Evolutionary conservation across 768 basidiomycete genomes (phyloP), one percentile per base, ranked within the genome.

Genomic region (Trametes cubensis): DNA sequence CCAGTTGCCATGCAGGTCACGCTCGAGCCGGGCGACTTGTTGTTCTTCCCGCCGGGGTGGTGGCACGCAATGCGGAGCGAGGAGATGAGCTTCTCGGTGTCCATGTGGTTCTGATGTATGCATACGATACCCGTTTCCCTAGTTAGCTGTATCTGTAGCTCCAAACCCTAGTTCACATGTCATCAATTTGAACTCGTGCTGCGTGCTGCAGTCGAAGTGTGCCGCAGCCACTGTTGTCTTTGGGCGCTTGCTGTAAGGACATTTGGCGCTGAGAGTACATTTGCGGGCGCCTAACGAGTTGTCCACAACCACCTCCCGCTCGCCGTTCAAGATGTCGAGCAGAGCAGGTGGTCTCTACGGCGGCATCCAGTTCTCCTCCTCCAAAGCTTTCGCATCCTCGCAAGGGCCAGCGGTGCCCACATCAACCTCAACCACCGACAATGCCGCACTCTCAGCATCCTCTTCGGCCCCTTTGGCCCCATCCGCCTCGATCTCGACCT

Each of bases 41-140:
- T 98, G 47, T 90, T 91, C 71, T 88, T 98, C 66, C 96, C 96
- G 20, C 89, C 91, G 4, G 87, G 91, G 28, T 96, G 94, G 94
- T 96, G 94, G 94, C 94, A 96, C 73, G 89, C 88, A 18, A 91
- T 94, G 90, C 84, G 87, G 65, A 88, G 86, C 73, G 91, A 92
- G 75, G 82, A 83, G 23, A 85, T 80, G 41, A 94, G 92, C 76
- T 88, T 92, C 71, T 95, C 93, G 45, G 81, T 95, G 48, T 95
- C 94, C 34, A 89, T 94, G 83, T 95, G 93, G 92, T 95, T 93
- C 73, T 95, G 76, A 74, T 47, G 13, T 47, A 14, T 23, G 8
- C 25, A 25, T 47, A 3, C 28, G 7, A 11, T 34, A 34, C 10
- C 34, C 11, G 34, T 34, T 4, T 11, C 11, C 34, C 10, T 34